phyloP scores from a whole-genome alignment of 257 asterid species.

The Ligustrum vulgare region DNA sequence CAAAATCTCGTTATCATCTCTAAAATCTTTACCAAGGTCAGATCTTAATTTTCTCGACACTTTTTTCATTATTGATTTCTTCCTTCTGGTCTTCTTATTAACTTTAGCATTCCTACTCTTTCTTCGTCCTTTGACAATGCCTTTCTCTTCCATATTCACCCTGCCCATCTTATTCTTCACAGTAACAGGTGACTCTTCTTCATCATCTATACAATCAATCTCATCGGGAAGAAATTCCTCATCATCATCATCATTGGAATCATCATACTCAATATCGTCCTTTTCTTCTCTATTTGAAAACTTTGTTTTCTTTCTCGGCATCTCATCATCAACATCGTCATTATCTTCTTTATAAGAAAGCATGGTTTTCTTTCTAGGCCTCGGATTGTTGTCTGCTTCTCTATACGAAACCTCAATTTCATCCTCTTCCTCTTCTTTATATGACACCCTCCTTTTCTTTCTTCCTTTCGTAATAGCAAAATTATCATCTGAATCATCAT shows the following conservation, averaged over 20 bases:
- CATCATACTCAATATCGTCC: constrained; percentile 34
- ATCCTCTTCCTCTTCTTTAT: constrained; percentile 32
- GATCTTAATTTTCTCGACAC: constrained; percentile 33
- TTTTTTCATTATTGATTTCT: constrained; percentile 28
- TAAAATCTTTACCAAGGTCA: constrained; percentile 31
- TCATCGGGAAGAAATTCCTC: constrained; percentile 55
- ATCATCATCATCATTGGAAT: constrained; percentile 34
- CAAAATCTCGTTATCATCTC: constrained; percentile 22
- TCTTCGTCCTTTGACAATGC: constrained; percentile 17
- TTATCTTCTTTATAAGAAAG: constrained; percentile 20
- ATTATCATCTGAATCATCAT: constrained; percentile 35
- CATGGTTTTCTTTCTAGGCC: constrained; percentile 31
- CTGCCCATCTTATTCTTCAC: constrained; percentile 15
- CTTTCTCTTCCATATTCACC: constrained; percentile 19
- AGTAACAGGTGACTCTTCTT: constrained; percentile 29
- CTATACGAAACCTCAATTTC: constrained; percentile 30
- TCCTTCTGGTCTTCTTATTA: constrained; percentile 31
- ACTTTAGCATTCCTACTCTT: constrained; percentile 25
- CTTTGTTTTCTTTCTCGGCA: constrained; percentile 27
- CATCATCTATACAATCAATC: constrained; percentile 33
- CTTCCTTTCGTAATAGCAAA: constrained; percentile 24
- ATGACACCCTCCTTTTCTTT: constrained; percentile 24
- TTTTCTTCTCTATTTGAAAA: constrained; percentile 33
- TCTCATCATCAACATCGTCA: constrained; percentile 24
- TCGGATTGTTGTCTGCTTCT: constrained; percentile 31